Percentiles rank a stretch among this genome's conserved stretches.
phyloP scores from a whole-genome alignment of 1,139 yeast species.

The Hyphopichia pseudoburtonii region DNA sequence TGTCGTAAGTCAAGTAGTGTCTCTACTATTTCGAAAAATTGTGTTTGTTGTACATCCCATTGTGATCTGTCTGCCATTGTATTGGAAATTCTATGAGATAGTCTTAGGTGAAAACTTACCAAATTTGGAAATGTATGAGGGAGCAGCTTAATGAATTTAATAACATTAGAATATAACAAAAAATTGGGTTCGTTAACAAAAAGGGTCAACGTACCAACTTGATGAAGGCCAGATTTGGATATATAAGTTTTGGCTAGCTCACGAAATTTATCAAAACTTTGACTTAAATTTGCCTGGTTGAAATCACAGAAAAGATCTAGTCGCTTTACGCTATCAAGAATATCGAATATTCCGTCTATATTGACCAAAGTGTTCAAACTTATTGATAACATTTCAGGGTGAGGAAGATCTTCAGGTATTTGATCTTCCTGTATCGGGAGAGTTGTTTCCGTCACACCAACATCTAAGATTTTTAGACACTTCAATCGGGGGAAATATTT shows the following conservation, averaged over 20 bases:
- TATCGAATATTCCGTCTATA: conserved; percentile 4
- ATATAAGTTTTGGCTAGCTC: neutral
- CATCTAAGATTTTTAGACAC: conserved; percentile 23
- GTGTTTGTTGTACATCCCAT: too few species aligned
- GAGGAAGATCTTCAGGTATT: neutral
- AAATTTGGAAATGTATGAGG: too few species aligned
- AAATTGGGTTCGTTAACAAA: too few species aligned
- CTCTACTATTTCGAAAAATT: too few species aligned
- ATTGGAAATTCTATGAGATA: too few species aligned
- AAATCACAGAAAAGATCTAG: conserved; percentile 28
- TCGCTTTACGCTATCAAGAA: conserved; percentile 14
- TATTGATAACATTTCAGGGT: conserved; percentile 17
- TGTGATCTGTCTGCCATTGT: too few species aligned
- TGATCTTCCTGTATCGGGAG: neutral
- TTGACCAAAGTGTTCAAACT: conserved; percentile 18
- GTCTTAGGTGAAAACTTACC: too few species aligned
- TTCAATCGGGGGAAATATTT: conserved; percentile 18
- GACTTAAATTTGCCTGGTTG: conserved; percentile 15
- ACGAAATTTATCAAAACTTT: conserved; percentile 3
- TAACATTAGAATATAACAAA: too few species aligned
- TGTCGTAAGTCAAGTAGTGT: neutral
- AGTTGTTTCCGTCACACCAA: conserved; percentile 4
- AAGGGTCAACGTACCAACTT: too few species aligned
- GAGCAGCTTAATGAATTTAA: too few species aligned
- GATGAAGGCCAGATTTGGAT: too few species aligned